Evolutionary conservation across 257 asterid species (phyloP), one percentile per base, ranked within the genome.

Genomic region (Nemophila menziesii): DNA sequence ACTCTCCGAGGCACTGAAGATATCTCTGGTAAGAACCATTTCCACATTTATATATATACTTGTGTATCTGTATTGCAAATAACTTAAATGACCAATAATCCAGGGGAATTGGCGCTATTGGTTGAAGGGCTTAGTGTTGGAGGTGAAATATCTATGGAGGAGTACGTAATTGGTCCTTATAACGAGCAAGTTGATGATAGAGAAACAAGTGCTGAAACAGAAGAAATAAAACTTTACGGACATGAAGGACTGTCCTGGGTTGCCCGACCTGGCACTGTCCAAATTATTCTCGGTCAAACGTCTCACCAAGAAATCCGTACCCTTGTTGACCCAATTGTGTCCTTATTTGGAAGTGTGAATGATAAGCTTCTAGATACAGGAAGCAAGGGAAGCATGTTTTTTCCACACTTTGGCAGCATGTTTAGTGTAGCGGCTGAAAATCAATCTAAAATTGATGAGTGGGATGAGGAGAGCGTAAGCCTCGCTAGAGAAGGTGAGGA

Each of bases 91-190:
- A n/a, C n/a, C n/a, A n/a, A 26, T 45, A 11, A 46, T 17, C n/a
- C 76, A 80, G 86, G 82, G 58, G 93, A 80, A 39, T 61, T 77
- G 93, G 80, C 93, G 10, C 56, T 80, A 68, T 55, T 80, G 44
- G 81, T 71, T 34, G 93, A 80, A 68, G 93, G 93, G 20, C 77
- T 80, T 36, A 78, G 70, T 27, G 65, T 69, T 7, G 79, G 93
- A 4, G 73, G 69, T 10, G 78, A 72, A 20, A 69, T 75, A 24
- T 55, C 70, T 9, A 64, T 74, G 1, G 82, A 77, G 63, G 79
- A 80, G 45, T 80, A 80, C 53, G 33, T 77, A 4, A 68, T 80
- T 37, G 67, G 59, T 14, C 89, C 85, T 20, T 58, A 55, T 4
- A 55, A 66, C 44, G 90, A 59, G 9, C 57, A 63, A 1, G 11